These are phyloP conservation scores for Corinectria fuckeliana DNA, from an alignment of 2,329 filamentous ascomycete species.

Conservation along the genomic window DNA sequence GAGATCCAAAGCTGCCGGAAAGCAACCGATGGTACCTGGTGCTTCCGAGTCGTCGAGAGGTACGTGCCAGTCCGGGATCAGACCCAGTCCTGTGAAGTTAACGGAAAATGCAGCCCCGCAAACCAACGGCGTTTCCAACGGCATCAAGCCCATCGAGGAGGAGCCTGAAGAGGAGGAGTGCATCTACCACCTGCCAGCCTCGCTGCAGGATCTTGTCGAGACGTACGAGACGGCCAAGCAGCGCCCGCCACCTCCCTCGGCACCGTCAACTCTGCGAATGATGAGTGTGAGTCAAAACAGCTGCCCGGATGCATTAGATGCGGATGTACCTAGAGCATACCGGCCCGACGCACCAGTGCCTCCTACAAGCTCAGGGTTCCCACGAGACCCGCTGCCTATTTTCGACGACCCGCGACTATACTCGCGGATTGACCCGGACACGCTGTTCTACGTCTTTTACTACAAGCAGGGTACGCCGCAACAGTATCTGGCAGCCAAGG, in stretches of 20 bases:
- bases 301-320: conserved; percentile 77
- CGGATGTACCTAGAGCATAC: conserved; percentile 84
- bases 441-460: conserved; percentile 98
- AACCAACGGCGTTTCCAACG: conserved; percentile 60
- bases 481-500: conserved; percentile 93
- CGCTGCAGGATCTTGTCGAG: conserved; percentile 87
- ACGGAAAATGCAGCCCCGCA: conserved; percentile 44
- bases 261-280: conserved; percentile 74
- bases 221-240: conserved; percentile 86
- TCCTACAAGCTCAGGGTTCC: conserved; percentile 79
- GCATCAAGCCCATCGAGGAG: conserved; percentile 53
- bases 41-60: conserved; percentile 53
- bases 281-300: conserved; percentile 76
- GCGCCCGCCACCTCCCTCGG: conserved; percentile 65
- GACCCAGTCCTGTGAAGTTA: conserved; percentile 6
- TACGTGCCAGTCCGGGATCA: conserved; percentile 36
- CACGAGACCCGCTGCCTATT: conserved; percentile 88
- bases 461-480: conserved; percentile 97
- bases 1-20: conserved; percentile 53
- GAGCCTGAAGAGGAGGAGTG: conserved; percentile 72
- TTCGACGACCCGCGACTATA: conserved; percentile 93
- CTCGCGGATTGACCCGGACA: conserved; percentile 89
- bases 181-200: conserved; percentile 90
- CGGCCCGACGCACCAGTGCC: conserved; percentile 82
- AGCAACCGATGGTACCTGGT: conserved; percentile 51